These are phyloP conservation scores for Guadua angustifolia DNA, from an alignment of 176 grass and related monocot genomes.

Conservation along the genomic window DNA sequence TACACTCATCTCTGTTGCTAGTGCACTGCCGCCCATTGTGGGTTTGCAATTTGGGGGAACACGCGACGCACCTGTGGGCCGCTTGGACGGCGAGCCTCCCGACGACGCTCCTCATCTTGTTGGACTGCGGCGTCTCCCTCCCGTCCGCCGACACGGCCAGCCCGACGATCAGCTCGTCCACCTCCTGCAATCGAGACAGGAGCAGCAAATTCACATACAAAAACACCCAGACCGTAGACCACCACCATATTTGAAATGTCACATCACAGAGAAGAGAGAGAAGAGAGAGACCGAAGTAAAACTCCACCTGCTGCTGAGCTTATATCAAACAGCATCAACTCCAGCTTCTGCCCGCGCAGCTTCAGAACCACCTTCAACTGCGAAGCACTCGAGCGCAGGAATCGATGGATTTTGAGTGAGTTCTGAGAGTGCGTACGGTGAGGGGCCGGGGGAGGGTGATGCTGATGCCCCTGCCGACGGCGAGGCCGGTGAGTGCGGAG, in stretches of 20 bases:
- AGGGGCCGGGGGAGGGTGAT: constrained; percentile 72
- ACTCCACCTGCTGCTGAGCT: constrained; percentile 59
- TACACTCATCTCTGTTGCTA: background rate
- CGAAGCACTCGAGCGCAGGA: background rate
- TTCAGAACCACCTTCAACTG: constrained; percentile 51
- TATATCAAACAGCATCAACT: constrained; percentile 68
- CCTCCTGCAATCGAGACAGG: constrained; percentile 31
- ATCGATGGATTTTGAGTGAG: background rate
- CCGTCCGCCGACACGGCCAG: constrained; percentile 63
- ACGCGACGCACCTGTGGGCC: constrained; percentile 56
- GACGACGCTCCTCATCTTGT: constrained; percentile 75
- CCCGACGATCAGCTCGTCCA: constrained; percentile 59
- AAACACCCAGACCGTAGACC: background rate
- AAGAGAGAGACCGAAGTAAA: background rate
- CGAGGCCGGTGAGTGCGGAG: constrained; percentile 61
- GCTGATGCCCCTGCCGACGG: constrained; percentile 66
- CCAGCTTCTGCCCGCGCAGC: constrained; percentile 70
- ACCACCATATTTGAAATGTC: background rate
- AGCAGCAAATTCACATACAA: background rate
- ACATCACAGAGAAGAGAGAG: background rate
- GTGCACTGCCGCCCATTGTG: background rate
- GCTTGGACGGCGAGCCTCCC: constrained; percentile 78
- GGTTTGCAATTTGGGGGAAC: background rate
- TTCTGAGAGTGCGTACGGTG: constrained; percentile 43
- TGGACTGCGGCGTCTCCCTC: constrained; percentile 73